Base-by-base conservation (phyloP, 2,329 filamentous ascomycete species). In the Diplodia intermedia region DNA sequence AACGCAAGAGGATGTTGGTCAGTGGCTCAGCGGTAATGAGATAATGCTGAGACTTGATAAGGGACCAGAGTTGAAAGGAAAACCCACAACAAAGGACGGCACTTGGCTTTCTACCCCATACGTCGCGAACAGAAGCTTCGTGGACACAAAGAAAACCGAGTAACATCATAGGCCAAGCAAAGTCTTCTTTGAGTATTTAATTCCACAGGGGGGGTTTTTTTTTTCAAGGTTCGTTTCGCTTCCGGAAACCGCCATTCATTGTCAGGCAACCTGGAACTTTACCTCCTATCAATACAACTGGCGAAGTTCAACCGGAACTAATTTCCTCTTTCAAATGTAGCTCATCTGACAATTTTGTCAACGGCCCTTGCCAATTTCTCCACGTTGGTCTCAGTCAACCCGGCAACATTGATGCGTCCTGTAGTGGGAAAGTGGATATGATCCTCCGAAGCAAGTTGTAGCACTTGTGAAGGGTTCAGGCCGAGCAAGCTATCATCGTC, bases 381-480 rank as follows among this genome's bases (percentile, higher is more conserved):
- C 8, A 74, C 66, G 38, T 72, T 73, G 11, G 55, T 66, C 50
- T 67, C 49, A 62, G 72, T 74, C 67, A 75, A 66, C 6, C 72
- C 74, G 11, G 73, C 71, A 26, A 75, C 69, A 54, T 74, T 75
- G 65, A 74, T 75, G 11, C 73, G 72, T 4, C 73, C 73, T 55
- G 69, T 74, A 29, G 67, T 55, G 5, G 71, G 72, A 66, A 75
- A 69, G 69, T 74, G 71, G 23, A 75, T 72, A 52, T 75, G 73
- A 23, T 71, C 67, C 43, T 72, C 69, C 2, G 33, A 67, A 11
- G 68, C 69, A 6, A 75, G 68, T 9, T 26, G 68, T 50, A 69
- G 63, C 47, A 71, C 71, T 36, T 75, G 71, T 66, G 68, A 50
- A 47, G 70, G 55, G 4, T 9, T 70, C 26, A 74, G 56, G 7